Evolutionary conservation across 345 rosid genomes (phyloP).

Genomic region (Gynandropsis gynandra): DNA sequence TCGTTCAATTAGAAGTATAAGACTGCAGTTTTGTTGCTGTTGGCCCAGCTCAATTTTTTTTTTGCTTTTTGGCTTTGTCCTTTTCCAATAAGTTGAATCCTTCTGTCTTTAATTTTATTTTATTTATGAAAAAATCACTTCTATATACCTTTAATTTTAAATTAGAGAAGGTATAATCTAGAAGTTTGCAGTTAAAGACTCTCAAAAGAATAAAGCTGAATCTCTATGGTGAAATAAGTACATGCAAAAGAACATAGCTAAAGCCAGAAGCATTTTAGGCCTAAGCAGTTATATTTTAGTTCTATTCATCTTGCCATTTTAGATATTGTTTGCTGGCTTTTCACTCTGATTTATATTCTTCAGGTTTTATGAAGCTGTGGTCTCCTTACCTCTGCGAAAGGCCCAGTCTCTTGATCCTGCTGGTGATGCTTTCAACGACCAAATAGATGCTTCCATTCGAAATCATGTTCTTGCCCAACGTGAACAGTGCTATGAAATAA

Average conservation of each 20-base stretch:
- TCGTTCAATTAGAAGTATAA: conserved; percentile 23
- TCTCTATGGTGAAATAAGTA: no score
- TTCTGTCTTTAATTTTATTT: no score
- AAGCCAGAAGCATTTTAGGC: no score
- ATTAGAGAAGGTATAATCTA: no score
- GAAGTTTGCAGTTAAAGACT: no score
- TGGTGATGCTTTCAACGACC: conserved; percentile 89
- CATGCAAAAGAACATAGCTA: no score
- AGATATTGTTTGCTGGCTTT: conserved; percentile 5
- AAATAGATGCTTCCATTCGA: conserved; percentile 63
- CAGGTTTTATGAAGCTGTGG: conserved; percentile 99
- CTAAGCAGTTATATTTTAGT: background rate
- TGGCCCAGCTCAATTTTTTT: background rate
- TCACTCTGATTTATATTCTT: conserved; percentile 16
- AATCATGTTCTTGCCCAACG: conserved; percentile 76
- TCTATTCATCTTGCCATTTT: conserved; percentile 7
- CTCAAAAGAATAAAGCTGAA: no score
- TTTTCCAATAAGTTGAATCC: no score
- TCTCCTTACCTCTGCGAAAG: conserved; percentile 84
- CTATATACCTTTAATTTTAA: no score
- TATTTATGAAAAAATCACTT: no score
- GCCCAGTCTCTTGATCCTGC: conserved; percentile 90
- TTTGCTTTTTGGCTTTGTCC: conserved; percentile 1
- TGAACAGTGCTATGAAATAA: conserved; percentile 84
- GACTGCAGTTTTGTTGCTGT: no score